Conservation (phyloP, 768 basidiomycete genomes). For the Kwoniella bestiolae region DNA sequence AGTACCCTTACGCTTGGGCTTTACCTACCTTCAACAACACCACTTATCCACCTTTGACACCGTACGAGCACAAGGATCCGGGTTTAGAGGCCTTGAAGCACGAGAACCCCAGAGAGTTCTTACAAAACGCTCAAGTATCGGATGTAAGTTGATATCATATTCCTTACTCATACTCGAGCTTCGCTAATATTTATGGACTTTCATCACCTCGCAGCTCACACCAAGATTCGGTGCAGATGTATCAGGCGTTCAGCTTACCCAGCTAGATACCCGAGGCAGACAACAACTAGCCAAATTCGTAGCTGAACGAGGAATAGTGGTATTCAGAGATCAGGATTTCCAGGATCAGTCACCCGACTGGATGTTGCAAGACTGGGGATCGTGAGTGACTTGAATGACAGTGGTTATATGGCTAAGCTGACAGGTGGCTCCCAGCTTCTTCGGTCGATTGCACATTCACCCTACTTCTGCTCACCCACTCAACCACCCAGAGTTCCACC, state of each 20-base stretch:
- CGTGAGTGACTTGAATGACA: constrained; percentile 19
- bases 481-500: constrained; percentile 73
- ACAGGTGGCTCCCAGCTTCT: constrained; percentile 28
- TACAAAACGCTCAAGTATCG: constrained; percentile 61
- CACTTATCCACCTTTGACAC: constrained; percentile 69
- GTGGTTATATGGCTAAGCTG: background rate
- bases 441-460: constrained; percentile 73
- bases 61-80: constrained; percentile 79
- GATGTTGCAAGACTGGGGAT: constrained; percentile 67
- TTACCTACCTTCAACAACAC: constrained; percentile 70
- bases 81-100: constrained; percentile 68
- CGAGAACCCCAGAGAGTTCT: constrained; percentile 70
- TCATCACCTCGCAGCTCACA: constrained; percentile 61
- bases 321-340: constrained; percentile 79
- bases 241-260: constrained; percentile 68
- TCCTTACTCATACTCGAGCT: background rate
- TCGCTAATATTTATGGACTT: background rate
- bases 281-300: constrained; percentile 43
- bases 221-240: constrained; percentile 78
- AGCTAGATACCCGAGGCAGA: constrained; percentile 66
- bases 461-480: constrained; percentile 80
- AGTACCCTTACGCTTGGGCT: constrained; percentile 71
- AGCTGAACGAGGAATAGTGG: constrained; percentile 52
- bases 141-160: constrained; percentile 1
- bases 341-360: constrained; percentile 63